Base-by-base conservation (phyloP, 441 rosid genomes). In the Gossypium aridum region DNA sequence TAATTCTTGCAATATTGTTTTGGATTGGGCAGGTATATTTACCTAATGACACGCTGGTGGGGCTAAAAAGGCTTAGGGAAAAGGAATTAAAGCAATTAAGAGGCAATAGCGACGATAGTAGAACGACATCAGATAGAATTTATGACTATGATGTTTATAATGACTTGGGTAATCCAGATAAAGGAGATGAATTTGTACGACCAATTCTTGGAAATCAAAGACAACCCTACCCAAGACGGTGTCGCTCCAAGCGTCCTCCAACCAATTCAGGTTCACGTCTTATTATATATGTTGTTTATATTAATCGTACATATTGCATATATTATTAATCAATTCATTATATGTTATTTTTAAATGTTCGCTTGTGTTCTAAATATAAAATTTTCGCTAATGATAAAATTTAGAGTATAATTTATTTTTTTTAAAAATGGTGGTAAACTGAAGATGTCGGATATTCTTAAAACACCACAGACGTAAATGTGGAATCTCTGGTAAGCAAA, bases 71-170 rank as follows among this genome's bases (percentile, higher is more conserved):
- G 55, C 23, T 86, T 5, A 83, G 90, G 51, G 75, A 69, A 10
- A 76, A 79, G 19, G 90, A 85, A 65, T 78, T 86, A 22, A 9
- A 0, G 19, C 28, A 20, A 14, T 16, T 83, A 23, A 65, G 84
- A 74, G 92, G 87, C 4, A 70, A 80, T 45, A 87, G 85, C 0
- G 37, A 54, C 7, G 87, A 85, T 16, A 70, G 79, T 57, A 72
- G 89, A 0, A 26, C 82, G 68, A 51, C 62, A 1, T 71, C 74
- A 0, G 83, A 85, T 0, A 74, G 83, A 47, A 74, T 85, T 31
- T 87, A 85, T 20, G 90, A 85, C 22, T 87, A 78, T 14, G 88
- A 87, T 20, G 80, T 81, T 25, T 87, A 87, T 75, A 84, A 87
- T 62, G 80, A 75, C 34, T 70, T 85, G 20, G 86, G 83, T 25